These are phyloP conservation scores for Fusarium mundagurra DNA, from an alignment of 2,329 filamentous ascomycete genomes.

Conservation along the genomic window DNA sequence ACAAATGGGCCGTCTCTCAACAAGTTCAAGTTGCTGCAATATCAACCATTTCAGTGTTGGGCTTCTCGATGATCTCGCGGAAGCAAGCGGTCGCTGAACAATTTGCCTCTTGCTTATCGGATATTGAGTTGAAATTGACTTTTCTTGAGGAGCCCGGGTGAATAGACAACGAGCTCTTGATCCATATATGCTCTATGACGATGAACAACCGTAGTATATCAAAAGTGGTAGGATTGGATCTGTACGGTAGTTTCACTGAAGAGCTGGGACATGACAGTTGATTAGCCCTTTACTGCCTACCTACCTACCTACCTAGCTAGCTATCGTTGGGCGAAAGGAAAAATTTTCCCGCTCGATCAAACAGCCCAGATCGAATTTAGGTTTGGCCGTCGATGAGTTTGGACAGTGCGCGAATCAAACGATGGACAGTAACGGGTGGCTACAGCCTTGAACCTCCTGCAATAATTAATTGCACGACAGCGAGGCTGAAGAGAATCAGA, in stretches of 20 bases:
- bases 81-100: background rate
- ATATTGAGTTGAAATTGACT: background rate
- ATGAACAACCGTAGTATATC: background rate
- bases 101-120: background rate
- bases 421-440: slow-evolving; percentile 10
- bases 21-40: background rate
- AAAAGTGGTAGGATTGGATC: background rate
- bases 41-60: background rate
- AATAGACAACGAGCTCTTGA: background rate
- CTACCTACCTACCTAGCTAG: background rate
- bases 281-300: background rate
- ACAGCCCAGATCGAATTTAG: background rate
- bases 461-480: background rate
- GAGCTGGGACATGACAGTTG: slow-evolving; percentile 33
- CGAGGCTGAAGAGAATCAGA: background rate
- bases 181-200: background rate
- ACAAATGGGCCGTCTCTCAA: background rate
- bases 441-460: background rate
- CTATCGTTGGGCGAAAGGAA: slow-evolving; percentile 17
- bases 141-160: background rate
- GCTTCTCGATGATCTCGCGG: background rate
- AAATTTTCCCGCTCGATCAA: slow-evolving; percentile 26
- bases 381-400: background rate
- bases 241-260: background rate
- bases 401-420: slow-evolving; percentile 31